A percentile compares a stretch with the other conserved stretches of the same genome.
phyloP scores from a whole-genome alignment of 805 yeast species.

The Pichia ethanolica region DNA sequence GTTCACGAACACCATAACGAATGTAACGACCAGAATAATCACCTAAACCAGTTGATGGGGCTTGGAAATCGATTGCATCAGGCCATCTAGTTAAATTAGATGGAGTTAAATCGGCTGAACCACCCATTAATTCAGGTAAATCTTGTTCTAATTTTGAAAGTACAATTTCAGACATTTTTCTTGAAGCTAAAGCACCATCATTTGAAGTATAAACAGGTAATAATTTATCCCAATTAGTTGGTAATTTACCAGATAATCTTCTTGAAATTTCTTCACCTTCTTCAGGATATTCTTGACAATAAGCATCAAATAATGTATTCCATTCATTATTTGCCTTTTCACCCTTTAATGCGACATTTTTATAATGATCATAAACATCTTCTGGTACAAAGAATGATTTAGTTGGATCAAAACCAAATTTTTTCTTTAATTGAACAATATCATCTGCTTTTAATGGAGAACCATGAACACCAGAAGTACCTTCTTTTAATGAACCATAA shows the following conservation, averaged over 20 bases:
- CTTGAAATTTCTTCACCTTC: slow-evolving; percentile 72
- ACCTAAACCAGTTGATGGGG: slow-evolving; percentile 72
- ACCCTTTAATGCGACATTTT: slow-evolving; percentile 52
- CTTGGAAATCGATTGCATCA: slow-evolving; percentile 87
- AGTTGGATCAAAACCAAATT: slow-evolving; percentile 83
- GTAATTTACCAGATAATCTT: slow-evolving; percentile 71
- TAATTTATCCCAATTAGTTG: slow-evolving; percentile 68
- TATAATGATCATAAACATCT: slow-evolving; percentile 71
- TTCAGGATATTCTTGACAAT: slow-evolving; percentile 64
- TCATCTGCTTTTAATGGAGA: slow-evolving; percentile 93
- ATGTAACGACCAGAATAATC: slow-evolving; percentile 86
- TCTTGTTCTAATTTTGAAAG: slow-evolving; percentile 52
- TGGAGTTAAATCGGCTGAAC: slow-evolving; percentile 97
- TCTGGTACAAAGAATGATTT: slow-evolving; percentile 71
- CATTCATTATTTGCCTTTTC: slow-evolving; percentile 66
- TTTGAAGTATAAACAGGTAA: slow-evolving; percentile 74
- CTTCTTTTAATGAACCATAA: slow-evolving; percentile 78
- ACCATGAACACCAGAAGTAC: slow-evolving; percentile 93
- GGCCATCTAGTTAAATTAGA: slow-evolving; percentile 90
- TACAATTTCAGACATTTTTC: slow-evolving; percentile 86
- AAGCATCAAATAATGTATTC: slow-evolving; percentile 56
- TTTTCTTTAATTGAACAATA: slow-evolving; percentile 73
- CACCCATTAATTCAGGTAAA: slow-evolving; percentile 90
- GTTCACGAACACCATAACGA: slow-evolving; percentile 98
- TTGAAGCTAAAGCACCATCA: slow-evolving; percentile 84